phyloP scores from a whole-genome alignment of 2,329 filamentous ascomycete genomes.

The Fusarium begoniae region DNA sequence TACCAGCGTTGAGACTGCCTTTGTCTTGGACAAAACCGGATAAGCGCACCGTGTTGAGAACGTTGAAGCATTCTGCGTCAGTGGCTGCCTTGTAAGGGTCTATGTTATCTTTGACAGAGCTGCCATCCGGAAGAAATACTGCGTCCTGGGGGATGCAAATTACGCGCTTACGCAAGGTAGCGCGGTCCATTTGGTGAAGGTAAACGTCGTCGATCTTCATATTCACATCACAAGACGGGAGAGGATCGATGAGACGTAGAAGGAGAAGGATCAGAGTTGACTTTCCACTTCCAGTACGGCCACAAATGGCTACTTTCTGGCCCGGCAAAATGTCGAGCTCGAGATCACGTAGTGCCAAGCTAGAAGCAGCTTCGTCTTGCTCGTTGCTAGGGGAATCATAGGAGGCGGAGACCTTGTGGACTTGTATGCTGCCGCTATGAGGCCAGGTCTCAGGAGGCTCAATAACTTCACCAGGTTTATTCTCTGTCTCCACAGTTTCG shows the following conservation, averaged over 20 bases:
- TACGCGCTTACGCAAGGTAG: slow-evolving; percentile 56
- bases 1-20: slow-evolving; percentile 48
- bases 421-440: slow-evolving; percentile 40
- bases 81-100: slow-evolving; percentile 51
- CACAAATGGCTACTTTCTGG: slow-evolving; percentile 50
- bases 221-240: slow-evolving; percentile 31
- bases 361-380: neutral
- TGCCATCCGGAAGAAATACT: slow-evolving; percentile 59
- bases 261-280: slow-evolving; percentile 53
- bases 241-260: slow-evolving; percentile 54
- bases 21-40: slow-evolving; percentile 44
- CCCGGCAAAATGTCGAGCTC: slow-evolving; percentile 43
- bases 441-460: slow-evolving; percentile 45
- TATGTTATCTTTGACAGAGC: slow-evolving; percentile 53
- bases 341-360: slow-evolving; percentile 41
- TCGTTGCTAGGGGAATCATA: slow-evolving; percentile 36
- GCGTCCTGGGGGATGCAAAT: slow-evolving; percentile 64
- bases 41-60: slow-evolving; percentile 49
- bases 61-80: slow-evolving; percentile 46
- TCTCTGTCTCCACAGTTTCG: slow-evolving; percentile 38
- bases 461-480: slow-evolving; percentile 30
- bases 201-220: slow-evolving; percentile 56
- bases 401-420: slow-evolving; percentile 47
- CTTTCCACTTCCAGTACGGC: slow-evolving; percentile 55
- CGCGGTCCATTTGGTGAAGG: slow-evolving; percentile 51